Conservation (phyloP, 192 early-diverging fungal genomes). For the Podila horticola region DNA sequence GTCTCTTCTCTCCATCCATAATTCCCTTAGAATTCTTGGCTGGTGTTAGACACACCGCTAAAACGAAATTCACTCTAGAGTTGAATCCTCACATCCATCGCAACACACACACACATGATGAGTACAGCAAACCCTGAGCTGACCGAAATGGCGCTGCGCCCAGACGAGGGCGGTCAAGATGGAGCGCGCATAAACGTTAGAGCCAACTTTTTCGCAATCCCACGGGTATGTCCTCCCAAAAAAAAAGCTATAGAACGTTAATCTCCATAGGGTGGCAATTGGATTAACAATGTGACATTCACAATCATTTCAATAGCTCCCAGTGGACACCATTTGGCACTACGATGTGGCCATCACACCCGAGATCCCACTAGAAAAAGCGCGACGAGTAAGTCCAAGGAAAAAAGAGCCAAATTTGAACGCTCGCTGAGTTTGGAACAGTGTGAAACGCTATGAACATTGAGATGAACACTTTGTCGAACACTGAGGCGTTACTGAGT, state of each 20-base stretch:
- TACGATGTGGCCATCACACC: conserved; percentile 43
- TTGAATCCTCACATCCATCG: background rate
- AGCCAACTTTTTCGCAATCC: conserved; percentile 84
- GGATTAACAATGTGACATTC: background rate
- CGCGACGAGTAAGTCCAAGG: conserved; percentile 15
- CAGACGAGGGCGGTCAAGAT: conserved; percentile 49
- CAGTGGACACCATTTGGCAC: conserved; percentile 41
- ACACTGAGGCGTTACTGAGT: too few species aligned
- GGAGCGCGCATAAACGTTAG: conserved; percentile 56
- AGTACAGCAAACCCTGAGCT: background rate
- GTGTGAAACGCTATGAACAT: too few species aligned
- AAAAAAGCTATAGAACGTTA: too few species aligned
- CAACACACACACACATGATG: background rate
- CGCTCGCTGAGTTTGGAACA: too few species aligned
- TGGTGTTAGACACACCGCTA: too few species aligned
- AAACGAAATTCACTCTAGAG: too few species aligned
- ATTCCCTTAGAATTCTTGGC: too few species aligned
- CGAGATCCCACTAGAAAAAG: conserved; percentile 30
- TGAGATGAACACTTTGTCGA: too few species aligned
- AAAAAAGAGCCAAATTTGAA: background rate
- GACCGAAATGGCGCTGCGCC: conserved; percentile 53
- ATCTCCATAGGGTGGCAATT: too few species aligned
- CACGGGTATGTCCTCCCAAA: conserved; percentile 28
- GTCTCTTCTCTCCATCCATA: too few species aligned
- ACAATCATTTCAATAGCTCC: conserved; percentile 5